Percentiles rank a stretch among this genome's conserved stretches.
phyloP scores from a whole-genome alignment of 73 alveolate genomes.

The Breviolum minutum region DNA sequence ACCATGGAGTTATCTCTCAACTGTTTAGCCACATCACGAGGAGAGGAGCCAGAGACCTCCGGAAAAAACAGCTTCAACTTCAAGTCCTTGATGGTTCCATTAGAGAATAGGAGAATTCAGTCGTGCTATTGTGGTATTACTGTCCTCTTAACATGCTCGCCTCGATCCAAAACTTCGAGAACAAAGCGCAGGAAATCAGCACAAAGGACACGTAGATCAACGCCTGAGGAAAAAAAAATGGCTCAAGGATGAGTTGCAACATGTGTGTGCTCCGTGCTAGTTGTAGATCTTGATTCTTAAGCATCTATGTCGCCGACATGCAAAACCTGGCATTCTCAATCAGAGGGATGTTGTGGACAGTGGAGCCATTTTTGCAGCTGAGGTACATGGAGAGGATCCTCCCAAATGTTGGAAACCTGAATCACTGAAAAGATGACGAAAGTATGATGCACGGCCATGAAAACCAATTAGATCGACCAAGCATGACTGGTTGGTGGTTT shows the following conservation, averaged over 20 bases:
- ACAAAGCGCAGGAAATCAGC: conserved; percentile 99
- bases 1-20: conserved; percentile 99
- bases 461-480: neutral
- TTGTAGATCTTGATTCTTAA: no score
- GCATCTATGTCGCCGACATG: no score
- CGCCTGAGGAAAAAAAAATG: conserved; percentile 97
- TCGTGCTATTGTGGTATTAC: neutral
- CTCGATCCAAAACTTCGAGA: conserved; percentile 99
- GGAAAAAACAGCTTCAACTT: no score
- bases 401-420: conserved; percentile 90
- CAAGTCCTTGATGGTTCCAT: no score
- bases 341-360: no score
- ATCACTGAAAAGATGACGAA: neutral
- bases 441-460: neutral
- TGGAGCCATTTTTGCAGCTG: no score
- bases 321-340: no score
- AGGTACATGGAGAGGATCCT: conserved; percentile 79
- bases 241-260: neutral
- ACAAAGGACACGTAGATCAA: conserved; percentile 99
- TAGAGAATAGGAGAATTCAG: no score
- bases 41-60: conserved; percentile 99
- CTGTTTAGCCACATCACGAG: conserved; percentile 99
- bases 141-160: conserved; percentile 12
- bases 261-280: no score
- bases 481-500: no score